Conservation (phyloP, 2,329 filamentous ascomycete species). For the Nemania serpens region DNA sequence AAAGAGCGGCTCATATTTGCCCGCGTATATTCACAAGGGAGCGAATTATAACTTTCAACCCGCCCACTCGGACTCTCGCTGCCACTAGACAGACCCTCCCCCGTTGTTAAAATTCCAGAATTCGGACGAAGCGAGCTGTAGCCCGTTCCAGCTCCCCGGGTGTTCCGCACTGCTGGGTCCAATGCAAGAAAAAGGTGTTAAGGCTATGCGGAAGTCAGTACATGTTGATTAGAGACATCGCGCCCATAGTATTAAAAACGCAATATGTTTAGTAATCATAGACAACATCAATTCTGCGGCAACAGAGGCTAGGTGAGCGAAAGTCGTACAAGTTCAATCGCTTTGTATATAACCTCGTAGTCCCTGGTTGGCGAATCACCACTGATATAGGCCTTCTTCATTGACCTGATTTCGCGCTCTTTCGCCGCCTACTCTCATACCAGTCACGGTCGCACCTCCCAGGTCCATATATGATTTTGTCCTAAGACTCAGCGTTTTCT, state of each 20-base stretch:
- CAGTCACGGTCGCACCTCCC: background rate
- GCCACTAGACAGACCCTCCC: too few relatives aligned
- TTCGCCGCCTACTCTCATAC: conserved; percentile 27
- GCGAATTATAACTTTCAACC: too few relatives aligned
- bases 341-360: conserved; percentile 15
- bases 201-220: conserved; percentile 14
- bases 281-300: background rate
- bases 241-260: background rate
- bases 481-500: background rate
- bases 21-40: too few relatives aligned
- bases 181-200: conserved; percentile 7
- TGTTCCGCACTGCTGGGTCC: too few relatives aligned
- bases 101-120: too few relatives aligned
- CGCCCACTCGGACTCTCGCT: too few relatives aligned
- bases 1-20: too few relatives aligned
- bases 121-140: too few relatives aligned
- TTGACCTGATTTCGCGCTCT: conserved; percentile 14
- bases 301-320: background rate
- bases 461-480: background rate
- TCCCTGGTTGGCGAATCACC: background rate
- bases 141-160: too few relatives aligned
- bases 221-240: background rate
- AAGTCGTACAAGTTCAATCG: conserved; percentile 12
- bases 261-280: background rate
- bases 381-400: background rate